Percentiles rank a stretch among this genome's conserved stretches.
phyloP scores from a whole-genome alignment of 2,329 filamentous ascomycete genomes.

The Xylaria sp. region DNA sequence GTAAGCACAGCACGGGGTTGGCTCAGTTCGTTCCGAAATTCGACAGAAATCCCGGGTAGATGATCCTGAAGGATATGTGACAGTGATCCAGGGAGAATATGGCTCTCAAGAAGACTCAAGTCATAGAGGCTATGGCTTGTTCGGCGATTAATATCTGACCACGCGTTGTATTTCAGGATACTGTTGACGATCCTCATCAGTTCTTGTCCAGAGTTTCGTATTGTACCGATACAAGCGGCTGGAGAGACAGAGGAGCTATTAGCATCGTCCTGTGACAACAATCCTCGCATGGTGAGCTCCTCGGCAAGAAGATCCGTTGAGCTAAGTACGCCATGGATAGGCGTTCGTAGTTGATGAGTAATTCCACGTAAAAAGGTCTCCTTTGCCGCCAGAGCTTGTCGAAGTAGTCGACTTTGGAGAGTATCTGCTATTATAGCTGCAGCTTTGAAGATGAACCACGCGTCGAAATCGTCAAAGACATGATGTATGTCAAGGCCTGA shows the following conservation, averaged over 20 bases:
- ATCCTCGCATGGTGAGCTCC: constrained; percentile 13
- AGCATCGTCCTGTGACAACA: not conserved
- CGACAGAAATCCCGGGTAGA: constrained; percentile 18
- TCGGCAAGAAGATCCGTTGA: constrained; percentile 26
- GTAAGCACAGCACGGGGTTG: constrained; percentile 14
- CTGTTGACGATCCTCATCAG: constrained; percentile 28
- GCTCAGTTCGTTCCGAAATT: constrained; percentile 27
- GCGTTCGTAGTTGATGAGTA: constrained; percentile 28
- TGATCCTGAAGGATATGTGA: constrained; percentile 20
- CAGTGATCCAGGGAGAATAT: constrained; percentile 22
- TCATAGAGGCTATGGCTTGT: constrained; percentile 19
- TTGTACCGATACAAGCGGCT: constrained; percentile 9
- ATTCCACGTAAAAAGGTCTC: constrained; percentile 33
- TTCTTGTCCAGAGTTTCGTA: constrained; percentile 30
- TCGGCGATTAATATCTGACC: constrained; percentile 11
- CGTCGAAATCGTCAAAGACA: constrained; percentile 30
- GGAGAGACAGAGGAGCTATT: constrained; percentile 10
- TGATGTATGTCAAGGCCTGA: constrained; percentile 33
- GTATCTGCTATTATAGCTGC: constrained; percentile 30
- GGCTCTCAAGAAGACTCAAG: constrained; percentile 15
- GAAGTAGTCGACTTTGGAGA: constrained; percentile 20
- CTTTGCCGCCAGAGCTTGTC: constrained; percentile 24
- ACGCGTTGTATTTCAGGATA: constrained; percentile 30
- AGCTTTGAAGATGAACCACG: constrained; percentile 31
- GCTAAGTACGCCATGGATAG: constrained; percentile 26